phyloP scores from a whole-genome alignment of 1,139 yeast species.

The Geotrichum siamense region DNA sequence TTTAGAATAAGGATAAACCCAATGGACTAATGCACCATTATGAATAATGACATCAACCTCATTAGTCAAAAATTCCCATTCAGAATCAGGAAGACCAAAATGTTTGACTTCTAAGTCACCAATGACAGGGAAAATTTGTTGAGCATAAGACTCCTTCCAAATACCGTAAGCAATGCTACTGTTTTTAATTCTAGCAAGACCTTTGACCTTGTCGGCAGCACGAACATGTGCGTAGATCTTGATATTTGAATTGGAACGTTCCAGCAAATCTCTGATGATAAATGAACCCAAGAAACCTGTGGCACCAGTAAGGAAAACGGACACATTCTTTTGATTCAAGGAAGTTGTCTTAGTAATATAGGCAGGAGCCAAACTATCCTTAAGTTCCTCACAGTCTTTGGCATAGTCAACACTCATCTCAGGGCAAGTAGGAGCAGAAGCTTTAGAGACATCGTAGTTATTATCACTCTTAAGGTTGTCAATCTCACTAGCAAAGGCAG shows the following conservation, averaged over 20 bases:
- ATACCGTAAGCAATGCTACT: constrained; percentile 82
- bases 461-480: constrained; percentile 45
- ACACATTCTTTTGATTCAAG: constrained; percentile 39
- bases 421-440: constrained; percentile 28
- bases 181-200: constrained; percentile 64
- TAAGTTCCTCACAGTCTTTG: constrained; percentile 62
- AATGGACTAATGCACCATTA: constrained; percentile 96
- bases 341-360: constrained; percentile 38
- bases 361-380: constrained; percentile 38
- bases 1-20: constrained; percentile 93
- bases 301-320: constrained; percentile 86
- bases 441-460: constrained; percentile 13
- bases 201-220: constrained; percentile 62
- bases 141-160: constrained; percentile 62
- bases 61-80: constrained; percentile 53
- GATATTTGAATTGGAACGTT: constrained; percentile 42
- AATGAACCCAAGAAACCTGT: constrained; percentile 96
- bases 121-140: constrained; percentile 59
- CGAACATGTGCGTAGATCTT: constrained; percentile 85
- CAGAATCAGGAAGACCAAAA: constrained; percentile 56
- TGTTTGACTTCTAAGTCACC: constrained; percentile 71
- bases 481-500: constrained; percentile 67
- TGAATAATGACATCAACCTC: constrained; percentile 79
- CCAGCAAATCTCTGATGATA: constrained; percentile 66
- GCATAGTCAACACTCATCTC: constrained; percentile 47